Evolutionary conservation across 768 basidiomycete genomes (phyloP).

Genomic region (Trametes maxima): DNA sequence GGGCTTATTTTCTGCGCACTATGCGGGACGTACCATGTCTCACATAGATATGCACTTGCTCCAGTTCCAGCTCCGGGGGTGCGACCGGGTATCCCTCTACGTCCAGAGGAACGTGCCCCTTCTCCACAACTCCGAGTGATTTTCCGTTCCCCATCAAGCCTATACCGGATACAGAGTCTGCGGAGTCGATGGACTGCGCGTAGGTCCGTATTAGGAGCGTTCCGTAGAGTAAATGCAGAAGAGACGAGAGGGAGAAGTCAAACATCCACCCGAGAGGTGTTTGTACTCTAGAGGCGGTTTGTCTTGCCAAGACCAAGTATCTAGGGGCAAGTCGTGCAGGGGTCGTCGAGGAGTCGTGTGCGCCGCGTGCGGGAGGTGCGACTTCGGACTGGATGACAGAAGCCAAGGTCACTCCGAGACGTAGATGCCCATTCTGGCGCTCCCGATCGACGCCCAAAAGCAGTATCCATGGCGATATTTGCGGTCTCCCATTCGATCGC

Average conservation of each 20-base stretch:
- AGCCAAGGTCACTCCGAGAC: neutral
- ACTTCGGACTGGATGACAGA: neutral
- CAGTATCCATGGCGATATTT: conserved; percentile 1
- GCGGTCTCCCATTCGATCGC: neutral
- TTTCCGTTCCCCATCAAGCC: neutral
- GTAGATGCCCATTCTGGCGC: neutral
- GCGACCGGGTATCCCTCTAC: conserved; percentile 61
- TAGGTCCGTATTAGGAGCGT: conserved; percentile 11
- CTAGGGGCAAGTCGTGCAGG: neutral
- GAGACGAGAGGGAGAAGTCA: conserved; percentile 2
- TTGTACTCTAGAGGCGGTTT: neutral
- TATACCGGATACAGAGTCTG: conserved; percentile 2
- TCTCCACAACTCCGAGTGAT: neutral
- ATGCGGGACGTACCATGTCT: conserved; percentile 62
- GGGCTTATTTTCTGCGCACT: neutral
- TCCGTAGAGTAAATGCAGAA: conserved; percentile 20
- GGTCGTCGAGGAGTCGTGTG: neutral
- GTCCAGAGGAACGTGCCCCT: conserved; percentile 44
- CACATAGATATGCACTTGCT: conserved; percentile 76
- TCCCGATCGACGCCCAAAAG: neutral
- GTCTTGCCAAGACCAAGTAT: neutral
- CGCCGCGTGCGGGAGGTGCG: neutral
- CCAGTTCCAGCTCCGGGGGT: conserved; percentile 55
- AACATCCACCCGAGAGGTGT: conserved; percentile 13
- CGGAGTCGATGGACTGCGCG: conserved; percentile 3